phyloP scores from a whole-genome alignment of 1,284 basidiomycete genomes.

The Tilletia walkeri region DNA sequence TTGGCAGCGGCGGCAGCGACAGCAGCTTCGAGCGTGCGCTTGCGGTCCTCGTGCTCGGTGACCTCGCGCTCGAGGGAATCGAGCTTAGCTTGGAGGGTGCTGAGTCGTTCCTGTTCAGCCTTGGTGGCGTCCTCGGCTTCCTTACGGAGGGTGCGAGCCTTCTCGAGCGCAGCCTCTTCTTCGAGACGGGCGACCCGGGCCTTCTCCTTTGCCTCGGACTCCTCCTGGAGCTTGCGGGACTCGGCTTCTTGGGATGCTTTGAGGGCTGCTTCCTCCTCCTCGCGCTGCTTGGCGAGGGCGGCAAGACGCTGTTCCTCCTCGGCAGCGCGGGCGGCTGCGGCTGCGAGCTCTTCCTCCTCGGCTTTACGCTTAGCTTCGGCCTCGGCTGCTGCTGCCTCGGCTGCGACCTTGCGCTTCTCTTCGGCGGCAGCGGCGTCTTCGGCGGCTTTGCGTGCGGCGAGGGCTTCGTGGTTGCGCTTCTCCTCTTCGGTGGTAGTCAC shows the following conservation, averaged over 20 bases:
- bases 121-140: slow-evolving; percentile 1
- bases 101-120: background rate
- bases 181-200: background rate
- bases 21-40: slow-evolving; percentile 15
- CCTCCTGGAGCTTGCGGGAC: background rate
- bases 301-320: slow-evolving; percentile 15
- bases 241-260: background rate
- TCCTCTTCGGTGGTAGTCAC: background rate
- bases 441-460: slow-evolving; percentile 12
- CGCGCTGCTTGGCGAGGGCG: background rate
- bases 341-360: slow-evolving; percentile 10
- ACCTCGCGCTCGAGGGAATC: background rate
- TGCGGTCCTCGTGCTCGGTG: background rate
- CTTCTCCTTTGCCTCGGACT: slow-evolving; percentile 8
- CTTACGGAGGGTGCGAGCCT: background rate
- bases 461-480: slow-evolving; percentile 15
- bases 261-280: background rate
- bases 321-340: background rate
- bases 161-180: slow-evolving; percentile 8
- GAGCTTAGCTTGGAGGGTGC: background rate
- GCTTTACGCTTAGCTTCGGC: slow-evolving; percentile 4
- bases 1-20: slow-evolving; percentile 1
- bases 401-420: slow-evolving; percentile 2
- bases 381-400: slow-evolving; percentile 1
- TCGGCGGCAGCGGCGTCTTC: slow-evolving; percentile 11